Base-by-base conservation (phyloP, 148 eudicot species). In the Fagopyrum homotropicum region DNA sequence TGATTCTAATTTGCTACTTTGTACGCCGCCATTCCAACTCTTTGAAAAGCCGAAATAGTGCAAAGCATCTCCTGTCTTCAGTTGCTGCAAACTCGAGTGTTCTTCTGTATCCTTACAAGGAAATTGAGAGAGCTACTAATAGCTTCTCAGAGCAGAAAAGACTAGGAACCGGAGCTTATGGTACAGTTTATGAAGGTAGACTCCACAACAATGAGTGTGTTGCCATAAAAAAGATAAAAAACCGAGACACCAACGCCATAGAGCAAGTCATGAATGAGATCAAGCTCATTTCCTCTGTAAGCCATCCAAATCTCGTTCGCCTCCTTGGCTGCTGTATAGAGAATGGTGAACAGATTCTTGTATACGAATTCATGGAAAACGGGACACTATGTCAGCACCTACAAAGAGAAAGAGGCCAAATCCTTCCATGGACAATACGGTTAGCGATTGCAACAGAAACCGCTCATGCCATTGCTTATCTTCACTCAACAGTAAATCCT, bases 221-320 rank as follows among this genome's bases (percentile, higher is more conserved):
- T 45, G 98, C 98, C 15, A 85, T 93, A 5, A 93, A 93, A 80
- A 93, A 81, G 69, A 84, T 93, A 26, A 84, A 87, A 77, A 82
- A 93, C 60, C 82, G 87, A 63, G 98, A 93, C 75, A 76, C 77
- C 2, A 86, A 93, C 7, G 80, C 93, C 73, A 79, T 85, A n/a
- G 90, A 90, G 63, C 98, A 88, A 84, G 93, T 93, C 52, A 89
- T 93, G 96, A 93, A 93, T 44, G 98, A 93, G 69, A 88, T 93
- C 83, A 90, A 90, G 81, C 93, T 93, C 75, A 79, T 93, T 15
- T 90, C 96, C 43, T 86, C 92, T 0, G 98, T 93, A 26, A 93
- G 98, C 83, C 98, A 93, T 48, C 96, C 88, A 2, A 92, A 93
- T 75, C 83, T 93, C 17, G 96, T 93, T 66, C 96, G 93, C 43